These are phyloP conservation scores for Penicillium coffeae DNA, from an alignment of 495 filamentous ascomycete genomes.

Conservation along the genomic window DNA sequence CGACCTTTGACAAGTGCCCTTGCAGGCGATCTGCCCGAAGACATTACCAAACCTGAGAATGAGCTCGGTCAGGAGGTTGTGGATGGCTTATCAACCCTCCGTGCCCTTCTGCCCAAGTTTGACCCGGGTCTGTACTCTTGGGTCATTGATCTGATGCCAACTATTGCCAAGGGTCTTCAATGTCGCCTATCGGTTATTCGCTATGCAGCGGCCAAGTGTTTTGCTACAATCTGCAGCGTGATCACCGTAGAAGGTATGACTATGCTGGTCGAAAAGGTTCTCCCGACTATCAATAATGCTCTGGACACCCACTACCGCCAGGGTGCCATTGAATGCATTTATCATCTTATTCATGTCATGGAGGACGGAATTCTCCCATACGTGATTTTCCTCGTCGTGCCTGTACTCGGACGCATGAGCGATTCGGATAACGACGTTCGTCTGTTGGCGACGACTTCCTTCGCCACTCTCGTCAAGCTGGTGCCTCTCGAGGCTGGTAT, in stretches of 20 bases:
- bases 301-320: constrained; percentile 82
- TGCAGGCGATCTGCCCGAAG: constrained; percentile 62
- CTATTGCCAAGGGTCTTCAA: constrained; percentile 79
- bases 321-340: constrained; percentile 90
- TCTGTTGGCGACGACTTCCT: constrained; percentile 92
- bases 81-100: constrained; percentile 87
- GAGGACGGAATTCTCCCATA: constrained; percentile 93
- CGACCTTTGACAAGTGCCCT: constrained; percentile 72
- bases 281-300: constrained; percentile 85
- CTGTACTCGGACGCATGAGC: constrained; percentile 97
- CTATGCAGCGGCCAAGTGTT: constrained; percentile 95
- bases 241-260: constrained; percentile 94
- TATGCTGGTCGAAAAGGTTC: constrained; percentile 84
- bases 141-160: constrained; percentile 77
- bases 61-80: constrained; percentile 85
- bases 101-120: constrained; percentile 83
- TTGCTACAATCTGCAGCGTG: constrained; percentile 95
- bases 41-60: constrained; percentile 63
- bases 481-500: constrained; percentile 98
- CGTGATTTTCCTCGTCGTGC: constrained; percentile 98
- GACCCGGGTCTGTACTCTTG: constrained; percentile 68
- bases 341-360: constrained; percentile 97
- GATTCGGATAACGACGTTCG: constrained; percentile 95
- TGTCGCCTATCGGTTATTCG: constrained; percentile 85
- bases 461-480: constrained; percentile 95